Base-by-base conservation (phyloP, 2,329 filamentous ascomycete species). In the Colletotrichum sp. region DNA sequence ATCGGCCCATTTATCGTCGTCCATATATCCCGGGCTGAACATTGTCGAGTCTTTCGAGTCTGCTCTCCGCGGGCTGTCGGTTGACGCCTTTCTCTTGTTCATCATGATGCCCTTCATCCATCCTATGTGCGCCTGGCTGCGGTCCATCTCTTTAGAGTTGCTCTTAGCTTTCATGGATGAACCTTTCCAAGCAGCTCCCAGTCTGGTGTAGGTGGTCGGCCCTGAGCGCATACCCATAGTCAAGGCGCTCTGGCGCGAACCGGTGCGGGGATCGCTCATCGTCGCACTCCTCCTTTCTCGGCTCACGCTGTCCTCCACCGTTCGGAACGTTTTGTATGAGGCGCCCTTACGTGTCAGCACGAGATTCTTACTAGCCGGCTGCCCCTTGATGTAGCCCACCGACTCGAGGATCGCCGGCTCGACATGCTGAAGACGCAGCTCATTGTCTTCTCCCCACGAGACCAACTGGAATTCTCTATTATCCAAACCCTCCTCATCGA, bases 391-490 rank as follows among this genome's bases (percentile, higher is more conserved):
- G 82, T 95, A 94, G 5, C 95, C 95, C 18, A 98, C 93, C 3
- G 90, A 88, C 74, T 91, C 88, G 1, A 97, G 87, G 34, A 93
- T 87, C 30, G 92, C 87, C 1, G 91, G 86, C 55, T 95, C 90
- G 24, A 96, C 90, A 64, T 92, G 93, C 81, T 98, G 95, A 32
- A 98, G 88, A 65, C 94, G 93, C 34, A 98, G 88, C 80, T 96
- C 92, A 79, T 94, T 94, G 83, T 98, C 96, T 65, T 95, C 93
- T 30, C 96, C 96, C 96, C 96, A 98, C 0, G 96, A 96, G 1
- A 98, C 95, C 21, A 98, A 89, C 83, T 98, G 96, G 78, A 98
- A 98, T 68, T 98, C 96, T 80, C 96, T 92, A 77, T 96, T 89
- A 80, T 98, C 96, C 62, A 94, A 85, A n/a, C 91, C 90, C 70